Percentiles rank a stretch among this genome's conserved stretches.
These are phyloP conservation scores for Aureococcus anophagefferens DNA, from an alignment of 108 stramenopile genomes.

Conservation along the genomic window DNA sequence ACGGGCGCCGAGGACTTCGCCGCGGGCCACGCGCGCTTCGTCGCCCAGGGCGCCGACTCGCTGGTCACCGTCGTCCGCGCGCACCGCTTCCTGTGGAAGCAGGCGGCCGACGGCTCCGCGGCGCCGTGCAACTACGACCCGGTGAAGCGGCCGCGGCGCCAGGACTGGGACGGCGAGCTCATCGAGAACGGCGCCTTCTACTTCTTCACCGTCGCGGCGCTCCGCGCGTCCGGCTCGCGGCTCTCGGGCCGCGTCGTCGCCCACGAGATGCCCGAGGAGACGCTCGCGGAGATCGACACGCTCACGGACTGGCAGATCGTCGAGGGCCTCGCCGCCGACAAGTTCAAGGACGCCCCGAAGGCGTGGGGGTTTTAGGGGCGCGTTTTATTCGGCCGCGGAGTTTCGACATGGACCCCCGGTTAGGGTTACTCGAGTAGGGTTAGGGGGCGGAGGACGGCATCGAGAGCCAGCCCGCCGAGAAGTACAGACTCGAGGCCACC, in stretches of 20 bases:
- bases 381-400: no score
- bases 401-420: no score
- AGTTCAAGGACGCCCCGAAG: not conserved
- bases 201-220: not conserved
- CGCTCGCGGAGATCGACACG: not conserved
- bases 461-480: no score
- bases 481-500: no score
- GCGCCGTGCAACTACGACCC: not conserved
- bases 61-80: not conserved
- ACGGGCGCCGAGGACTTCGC: not conserved
- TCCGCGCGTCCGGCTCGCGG: not conserved
- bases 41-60: not conserved
- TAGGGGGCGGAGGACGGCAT: no score
- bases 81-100: not conserved
- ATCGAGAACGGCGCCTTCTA: constrained; percentile 2
- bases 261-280: not conserved
- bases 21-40: not conserved
- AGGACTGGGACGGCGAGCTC: not conserved
- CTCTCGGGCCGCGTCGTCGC: not conserved
- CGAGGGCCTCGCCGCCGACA: not conserved
- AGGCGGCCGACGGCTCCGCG: not conserved
- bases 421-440: no score
- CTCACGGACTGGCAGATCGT: not conserved
- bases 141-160: not conserved
- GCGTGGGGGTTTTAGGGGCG: not conserved